Percentiles rank a stretch among this genome's conserved stretches.
These are phyloP conservation scores for Globisporangium viniferum DNA, from an alignment of 352 stramenopile genomes.

Conservation along the genomic window DNA sequence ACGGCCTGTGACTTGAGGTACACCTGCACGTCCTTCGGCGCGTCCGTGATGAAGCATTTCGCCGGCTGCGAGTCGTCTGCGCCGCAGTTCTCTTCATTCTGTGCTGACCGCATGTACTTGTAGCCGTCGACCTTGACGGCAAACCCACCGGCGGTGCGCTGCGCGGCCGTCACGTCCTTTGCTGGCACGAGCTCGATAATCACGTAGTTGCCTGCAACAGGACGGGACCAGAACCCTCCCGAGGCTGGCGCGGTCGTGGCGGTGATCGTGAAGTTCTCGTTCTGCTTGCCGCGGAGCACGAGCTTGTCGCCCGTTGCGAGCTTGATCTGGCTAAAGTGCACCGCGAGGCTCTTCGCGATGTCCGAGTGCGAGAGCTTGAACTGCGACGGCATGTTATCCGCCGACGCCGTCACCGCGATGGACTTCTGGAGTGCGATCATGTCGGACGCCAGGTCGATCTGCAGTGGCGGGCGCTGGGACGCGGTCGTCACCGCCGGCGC, in stretches of 20 bases:
- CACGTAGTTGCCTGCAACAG: conserved; percentile 16
- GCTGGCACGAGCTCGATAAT: conserved; percentile 14
- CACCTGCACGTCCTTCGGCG: conserved; percentile 7
- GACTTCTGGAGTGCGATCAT: conserved; percentile 13
- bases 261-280: conserved; percentile 18
- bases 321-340: conserved; percentile 18
- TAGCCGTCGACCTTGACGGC: conserved; percentile 18
- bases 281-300: conserved; percentile 19
- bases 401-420: conserved; percentile 9
- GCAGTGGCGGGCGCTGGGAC: conserved; percentile 3
- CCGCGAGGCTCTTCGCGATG: conserved; percentile 15
- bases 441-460: conserved; percentile 16
- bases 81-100: conserved; percentile 20
- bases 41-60: conserved; percentile 25
- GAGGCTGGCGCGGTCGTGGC: not conserved
- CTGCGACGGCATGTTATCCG: conserved; percentile 5
- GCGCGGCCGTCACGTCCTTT: not conserved
- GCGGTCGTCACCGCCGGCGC: not conserved
- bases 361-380: conserved; percentile 11
- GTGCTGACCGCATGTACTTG: conserved; percentile 3
- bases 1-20: conserved; percentile 25
- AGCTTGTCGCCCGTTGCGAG: conserved; percentile 16
- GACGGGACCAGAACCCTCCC: conserved; percentile 18
- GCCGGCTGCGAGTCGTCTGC: conserved; percentile 21
- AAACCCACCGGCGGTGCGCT: conserved; percentile 9